phyloP scores from a whole-genome alignment of 257 asterid species.

The Mitragyna speciosa region DNA sequence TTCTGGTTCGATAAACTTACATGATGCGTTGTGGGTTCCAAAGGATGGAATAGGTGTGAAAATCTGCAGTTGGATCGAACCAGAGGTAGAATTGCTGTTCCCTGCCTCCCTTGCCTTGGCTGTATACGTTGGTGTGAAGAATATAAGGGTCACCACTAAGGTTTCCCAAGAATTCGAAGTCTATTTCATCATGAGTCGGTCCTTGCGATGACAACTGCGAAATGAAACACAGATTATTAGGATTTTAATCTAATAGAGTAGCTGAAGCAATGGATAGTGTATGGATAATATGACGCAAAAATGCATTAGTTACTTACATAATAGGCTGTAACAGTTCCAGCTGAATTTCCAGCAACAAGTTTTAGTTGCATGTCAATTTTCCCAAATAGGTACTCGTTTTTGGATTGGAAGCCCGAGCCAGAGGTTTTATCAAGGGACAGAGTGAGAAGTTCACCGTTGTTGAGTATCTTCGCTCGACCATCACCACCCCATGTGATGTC shows the following conservation, averaged over 20 bases:
- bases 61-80: slow-evolving; percentile 54
- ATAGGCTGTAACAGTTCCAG: slow-evolving; percentile 51
- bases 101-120: slow-evolving; percentile 42
- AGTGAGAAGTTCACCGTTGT: slow-evolving; percentile 38
- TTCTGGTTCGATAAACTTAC: slow-evolving; percentile 22
- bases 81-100: slow-evolving; percentile 53
- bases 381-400: slow-evolving; percentile 39
- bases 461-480: slow-evolving; percentile 29
- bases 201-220: slow-evolving; percentile 48
- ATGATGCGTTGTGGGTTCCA: slow-evolving; percentile 51
- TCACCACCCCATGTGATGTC: slow-evolving; percentile 44
- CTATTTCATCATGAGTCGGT: slow-evolving; percentile 43
- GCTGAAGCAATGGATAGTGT: background rate
- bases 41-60: slow-evolving; percentile 47
- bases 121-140: slow-evolving; percentile 46
- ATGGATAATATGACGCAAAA: background rate
- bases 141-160: slow-evolving; percentile 45
- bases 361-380: slow-evolving; percentile 24
- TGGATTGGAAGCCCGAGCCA: slow-evolving; percentile 45
- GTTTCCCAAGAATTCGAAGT: slow-evolving; percentile 53
- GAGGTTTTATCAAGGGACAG: slow-evolving; percentile 37
- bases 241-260: background rate
- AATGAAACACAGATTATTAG: background rate
- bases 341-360: slow-evolving; percentile 49
- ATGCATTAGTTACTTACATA: slow-evolving; percentile 22